Conservation (phyloP, 257 asterid species). For the Hygrophila difformis region DNA sequence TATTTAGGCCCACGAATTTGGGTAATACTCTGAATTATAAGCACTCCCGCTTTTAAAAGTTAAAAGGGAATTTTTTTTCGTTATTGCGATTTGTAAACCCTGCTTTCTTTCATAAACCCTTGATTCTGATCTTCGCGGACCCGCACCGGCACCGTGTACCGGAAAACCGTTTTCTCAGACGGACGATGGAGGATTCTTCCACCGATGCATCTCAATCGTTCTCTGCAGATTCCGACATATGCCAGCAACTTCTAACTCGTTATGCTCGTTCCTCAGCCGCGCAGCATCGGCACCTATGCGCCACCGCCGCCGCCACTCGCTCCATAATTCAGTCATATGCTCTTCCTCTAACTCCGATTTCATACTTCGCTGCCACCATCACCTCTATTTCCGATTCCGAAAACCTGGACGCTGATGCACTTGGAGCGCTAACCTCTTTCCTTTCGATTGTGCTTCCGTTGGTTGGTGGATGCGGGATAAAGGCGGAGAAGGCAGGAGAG, state of each 20-base stretch:
- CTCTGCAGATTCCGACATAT: slow-evolving; percentile 43
- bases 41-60: too few species aligned
- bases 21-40: too few species aligned
- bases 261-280: slow-evolving; percentile 79
- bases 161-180: too few species aligned
- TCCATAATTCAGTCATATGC: slow-evolving; percentile 66
- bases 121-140: too few species aligned
- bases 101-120: too few species aligned
- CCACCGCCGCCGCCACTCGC: slow-evolving; percentile 90
- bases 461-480: slow-evolving; percentile 43
- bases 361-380: slow-evolving; percentile 73
- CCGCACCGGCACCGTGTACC: too few species aligned
- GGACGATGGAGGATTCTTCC: slow-evolving; percentile 37
- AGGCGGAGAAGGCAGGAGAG: slow-evolving; percentile 52
- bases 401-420: slow-evolving; percentile 47
- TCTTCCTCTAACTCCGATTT: slow-evolving; percentile 60
- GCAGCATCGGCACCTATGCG: slow-evolving; percentile 94
- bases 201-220: slow-evolving; percentile 31
- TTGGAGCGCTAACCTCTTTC: slow-evolving; percentile 67
- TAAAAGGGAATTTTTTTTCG: too few species aligned
- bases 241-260: slow-evolving; percentile 76
- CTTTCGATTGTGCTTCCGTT: slow-evolving; percentile 65
- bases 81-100: too few species aligned
- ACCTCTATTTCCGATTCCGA: slow-evolving; percentile 48
- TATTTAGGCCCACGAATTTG: too few species aligned